phyloP scores from a whole-genome alignment of 1,284 basidiomycete genomes.

The Tausonia pullulans region DNA sequence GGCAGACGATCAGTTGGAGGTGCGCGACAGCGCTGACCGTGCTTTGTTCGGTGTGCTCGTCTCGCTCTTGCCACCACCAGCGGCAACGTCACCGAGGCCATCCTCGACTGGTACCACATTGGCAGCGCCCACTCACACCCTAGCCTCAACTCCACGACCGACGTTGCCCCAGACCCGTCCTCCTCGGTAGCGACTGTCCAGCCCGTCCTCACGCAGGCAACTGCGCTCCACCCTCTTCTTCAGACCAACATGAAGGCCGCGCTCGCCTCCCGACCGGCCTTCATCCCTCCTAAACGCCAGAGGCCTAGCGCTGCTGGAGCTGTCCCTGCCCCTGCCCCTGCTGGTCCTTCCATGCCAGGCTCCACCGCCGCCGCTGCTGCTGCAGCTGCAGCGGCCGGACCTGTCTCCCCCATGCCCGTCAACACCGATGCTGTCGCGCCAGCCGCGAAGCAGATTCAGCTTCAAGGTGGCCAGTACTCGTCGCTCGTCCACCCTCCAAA shows the following conservation, averaged over 20 bases:
- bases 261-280: constrained; percentile 12
- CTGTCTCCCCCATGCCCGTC: not conserved
- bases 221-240: constrained; percentile 10
- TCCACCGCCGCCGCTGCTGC: not conserved
- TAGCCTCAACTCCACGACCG: not conserved
- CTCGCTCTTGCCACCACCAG: not conserved
- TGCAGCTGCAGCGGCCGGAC: not conserved
- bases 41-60: not conserved
- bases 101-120: constrained; percentile 10
- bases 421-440: not conserved
- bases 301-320: not conserved
- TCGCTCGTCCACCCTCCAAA: constrained; percentile 6
- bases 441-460: not conserved
- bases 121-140: not conserved
- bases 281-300: constrained; percentile 12
- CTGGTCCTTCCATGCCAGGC: too few relatives aligned
- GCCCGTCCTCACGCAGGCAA: not conserved
- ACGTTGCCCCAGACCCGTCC: not conserved
- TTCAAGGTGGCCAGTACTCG: constrained; percentile 14
- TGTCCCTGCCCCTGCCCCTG: not conserved
- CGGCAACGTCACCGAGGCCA: constrained; percentile 8
- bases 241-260: constrained; percentile 15
- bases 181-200: not conserved
- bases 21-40: too few relatives aligned
- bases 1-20: too few relatives aligned